phyloP scores from a whole-genome alignment of 225 moss, liverwort and hornwort species.

The Pseudisothecium myosuroides region DNA sequence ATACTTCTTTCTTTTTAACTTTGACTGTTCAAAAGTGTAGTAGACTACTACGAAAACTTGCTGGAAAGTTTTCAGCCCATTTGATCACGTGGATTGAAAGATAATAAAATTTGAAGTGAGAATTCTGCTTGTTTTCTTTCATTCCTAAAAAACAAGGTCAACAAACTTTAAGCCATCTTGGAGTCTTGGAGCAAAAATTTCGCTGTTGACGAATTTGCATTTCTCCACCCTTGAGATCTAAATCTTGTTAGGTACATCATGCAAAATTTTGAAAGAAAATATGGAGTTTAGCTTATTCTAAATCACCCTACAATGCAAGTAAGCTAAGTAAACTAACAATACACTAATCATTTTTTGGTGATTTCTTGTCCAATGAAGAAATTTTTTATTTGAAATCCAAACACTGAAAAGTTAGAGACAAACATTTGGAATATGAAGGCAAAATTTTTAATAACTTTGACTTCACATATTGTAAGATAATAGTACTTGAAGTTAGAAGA shows the following conservation, averaged over 20 bases:
- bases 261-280: background rate
- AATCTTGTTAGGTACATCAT: background rate
- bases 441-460: background rate
- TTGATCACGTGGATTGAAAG: background rate
- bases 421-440: background rate
- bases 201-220: background rate
- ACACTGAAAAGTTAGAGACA: fast-evolving
- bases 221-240: background rate
- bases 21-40: no score
- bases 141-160: fast-evolving
- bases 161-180: background rate
- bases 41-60: background rate
- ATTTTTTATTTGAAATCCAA: background rate
- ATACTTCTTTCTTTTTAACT: background rate
- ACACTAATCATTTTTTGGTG: background rate
- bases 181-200: background rate
- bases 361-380: background rate
- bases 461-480: background rate
- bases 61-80: background rate
- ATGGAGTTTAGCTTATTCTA: background rate
- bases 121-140: background rate
- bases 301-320: background rate
- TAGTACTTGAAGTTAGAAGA: background rate
- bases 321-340: background rate
- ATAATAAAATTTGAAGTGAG: background rate